These are phyloP conservation scores for Trichophyton mentagrophytes DNA, from an alignment of 2,329 filamentous ascomycete genomes.

Conservation along the genomic window DNA sequence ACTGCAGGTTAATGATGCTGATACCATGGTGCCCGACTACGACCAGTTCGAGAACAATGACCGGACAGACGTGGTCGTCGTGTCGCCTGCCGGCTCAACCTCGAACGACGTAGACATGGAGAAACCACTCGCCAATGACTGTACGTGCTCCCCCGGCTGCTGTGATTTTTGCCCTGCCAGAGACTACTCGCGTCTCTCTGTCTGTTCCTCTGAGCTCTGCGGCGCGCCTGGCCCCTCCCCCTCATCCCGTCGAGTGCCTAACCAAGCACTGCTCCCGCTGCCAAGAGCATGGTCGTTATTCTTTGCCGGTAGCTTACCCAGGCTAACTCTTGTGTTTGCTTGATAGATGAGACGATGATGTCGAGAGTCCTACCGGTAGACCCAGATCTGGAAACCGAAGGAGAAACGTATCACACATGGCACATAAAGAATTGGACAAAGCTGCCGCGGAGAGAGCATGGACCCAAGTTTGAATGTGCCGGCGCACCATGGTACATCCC, in stretches of 20 bases:
- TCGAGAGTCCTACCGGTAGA: slow-evolving; percentile 62
- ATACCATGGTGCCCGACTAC: slow-evolving; percentile 49
- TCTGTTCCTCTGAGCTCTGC: neutral
- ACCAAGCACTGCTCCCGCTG: neutral
- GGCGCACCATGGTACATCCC: slow-evolving; percentile 67
- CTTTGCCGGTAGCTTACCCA: neutral
- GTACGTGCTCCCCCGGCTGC: slow-evolving; percentile 24
- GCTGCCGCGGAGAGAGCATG: slow-evolving; percentile 68
- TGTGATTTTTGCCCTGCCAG: slow-evolving; percentile 6
- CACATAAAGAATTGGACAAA: slow-evolving; percentile 71
- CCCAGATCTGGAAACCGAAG: slow-evolving; percentile 67
- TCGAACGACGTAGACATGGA: slow-evolving; percentile 41
- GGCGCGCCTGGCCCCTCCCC: neutral
- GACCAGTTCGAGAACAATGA: slow-evolving; percentile 46
- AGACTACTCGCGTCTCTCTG: neutral
- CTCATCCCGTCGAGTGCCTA: neutral
- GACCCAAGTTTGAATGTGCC: slow-evolving; percentile 74
- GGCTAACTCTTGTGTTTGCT: neutral
- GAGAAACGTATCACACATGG: slow-evolving; percentile 71
- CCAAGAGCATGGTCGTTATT: neutral
- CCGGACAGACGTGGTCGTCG: slow-evolving; percentile 49
- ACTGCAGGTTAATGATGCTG: slow-evolving; percentile 42
- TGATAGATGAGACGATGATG: slow-evolving; percentile 69
- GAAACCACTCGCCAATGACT: slow-evolving; percentile 46
- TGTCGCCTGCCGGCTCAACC: slow-evolving; percentile 47